Base-by-base conservation (phyloP, 2,329 filamentous ascomycete species). In the Periglandula ipomoeae region DNA sequence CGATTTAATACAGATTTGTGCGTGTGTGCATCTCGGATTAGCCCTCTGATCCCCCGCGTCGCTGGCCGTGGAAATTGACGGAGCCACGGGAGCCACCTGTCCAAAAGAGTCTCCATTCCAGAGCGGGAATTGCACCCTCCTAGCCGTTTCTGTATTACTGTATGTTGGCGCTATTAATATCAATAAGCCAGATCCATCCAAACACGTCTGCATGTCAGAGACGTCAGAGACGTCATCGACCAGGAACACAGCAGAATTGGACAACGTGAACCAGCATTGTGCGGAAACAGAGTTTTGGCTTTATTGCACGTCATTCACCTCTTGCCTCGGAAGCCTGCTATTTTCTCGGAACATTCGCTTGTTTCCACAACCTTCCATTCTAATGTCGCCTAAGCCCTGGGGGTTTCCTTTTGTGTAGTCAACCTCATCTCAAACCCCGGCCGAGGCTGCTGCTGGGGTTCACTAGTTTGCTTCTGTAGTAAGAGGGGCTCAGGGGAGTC, bases 161-260 rank as follows among this genome's bases (percentile, higher is more conserved):
- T 37, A n/a, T 38, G 35, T 38, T 20, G 17, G 17, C 15, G 35
- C 17, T n/a, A n/a, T n/a, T n/a, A n/a, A n/a, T 30, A 30, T 30
- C 13, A 38, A 3, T 38, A 38, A 38, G 35, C 35, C 10, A 20
- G 17, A 38, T 38, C 20, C 39, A 5, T 26, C 23, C 22, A 15
- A 22, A 17, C 38, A 24, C 20, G 10, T 15, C 10, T 23, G 20
- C 9, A 24, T 20, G 10, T 15, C 10, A 24, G 45, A 41, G 37
- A 35, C 27, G 37, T 47, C 45, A 41, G 32, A 17, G 45, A 39
- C 17, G 26, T 11, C 11, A 39, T 30, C 44, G 17, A 17, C 45
- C 45, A 41, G 37, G 35, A 24, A 47, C 45, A 19, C 24, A 32
- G 45, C 37, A 41, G 24, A 8, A 35, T 41, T 26, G 45, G 45